A percentile compares a stretch with the other conserved stretches of the same genome.
Conservation (phyloP, 1,284 basidiomycete genomes). For the Pholiota adiposa region DNA sequence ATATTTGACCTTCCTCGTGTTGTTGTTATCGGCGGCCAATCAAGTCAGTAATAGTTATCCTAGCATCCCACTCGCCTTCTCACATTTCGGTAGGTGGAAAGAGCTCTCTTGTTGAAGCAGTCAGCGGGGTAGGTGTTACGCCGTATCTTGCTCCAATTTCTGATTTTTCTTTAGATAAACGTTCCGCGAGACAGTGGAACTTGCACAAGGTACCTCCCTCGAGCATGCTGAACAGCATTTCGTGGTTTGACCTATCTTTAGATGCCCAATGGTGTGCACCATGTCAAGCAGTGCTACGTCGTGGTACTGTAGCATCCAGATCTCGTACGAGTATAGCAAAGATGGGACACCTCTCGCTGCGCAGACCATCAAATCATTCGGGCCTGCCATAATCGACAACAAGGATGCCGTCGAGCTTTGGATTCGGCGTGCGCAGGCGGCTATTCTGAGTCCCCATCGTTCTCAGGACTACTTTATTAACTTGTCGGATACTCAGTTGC, state of each 20-base stretch:
- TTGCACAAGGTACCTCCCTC: constrained; percentile 53
- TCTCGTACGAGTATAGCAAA: constrained; percentile 45
- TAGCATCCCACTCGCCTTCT: constrained; percentile 5
- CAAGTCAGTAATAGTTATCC: constrained; percentile 28
- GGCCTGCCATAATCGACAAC: constrained; percentile 40
- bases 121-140: constrained; percentile 49
- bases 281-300: constrained; percentile 42
- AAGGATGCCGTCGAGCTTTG: constrained; percentile 51
- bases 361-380: constrained; percentile 34
- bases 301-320: constrained; percentile 57
- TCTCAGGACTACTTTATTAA: constrained; percentile 36
- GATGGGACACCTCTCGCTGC: constrained; percentile 26
- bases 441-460: constrained; percentile 52
- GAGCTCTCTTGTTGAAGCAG: constrained; percentile 62
- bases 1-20: constrained; percentile 54
- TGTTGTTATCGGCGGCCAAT: constrained; percentile 63
- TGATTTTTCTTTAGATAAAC: constrained; percentile 54
- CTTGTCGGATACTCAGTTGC: constrained; percentile 36
- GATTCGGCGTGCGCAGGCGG: constrained; percentile 62
- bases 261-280: constrained; percentile 62
- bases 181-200: constrained; percentile 64
- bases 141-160: constrained; percentile 3
- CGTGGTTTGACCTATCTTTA: constrained; percentile 24
- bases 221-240: neutral
- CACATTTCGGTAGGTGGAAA: constrained; percentile 49